Conservation (phyloP, 345 rosid genomes). For the Linum usitatissimum region DNA sequence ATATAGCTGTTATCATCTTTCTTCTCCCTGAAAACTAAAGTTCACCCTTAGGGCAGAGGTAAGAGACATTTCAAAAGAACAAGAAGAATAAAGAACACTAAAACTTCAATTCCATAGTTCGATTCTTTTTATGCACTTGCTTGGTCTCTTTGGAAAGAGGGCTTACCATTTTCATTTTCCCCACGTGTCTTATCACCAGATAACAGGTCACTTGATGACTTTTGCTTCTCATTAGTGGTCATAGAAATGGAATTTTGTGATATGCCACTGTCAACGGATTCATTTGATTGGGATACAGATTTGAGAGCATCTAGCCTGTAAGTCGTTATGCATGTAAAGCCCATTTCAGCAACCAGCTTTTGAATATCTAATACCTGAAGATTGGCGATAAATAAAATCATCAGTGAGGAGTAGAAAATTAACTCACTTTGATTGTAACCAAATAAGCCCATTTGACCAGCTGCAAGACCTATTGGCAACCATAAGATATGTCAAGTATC, state of each 20-base stretch:
- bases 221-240: slow-evolving; percentile 21
- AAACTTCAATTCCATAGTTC: background rate
- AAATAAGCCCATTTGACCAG: background rate
- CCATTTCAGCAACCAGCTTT: slow-evolving; percentile 78
- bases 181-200: slow-evolving; percentile 18
- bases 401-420: too few species aligned
- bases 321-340: slow-evolving; percentile 68
- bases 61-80: background rate
- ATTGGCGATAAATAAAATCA: background rate
- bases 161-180: slow-evolving; percentile 33
- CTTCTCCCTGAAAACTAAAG: slow-evolving; percentile 45
- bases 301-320: slow-evolving; percentile 83
- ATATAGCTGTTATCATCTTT: slow-evolving; percentile 37
- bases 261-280: slow-evolving; percentile 19
- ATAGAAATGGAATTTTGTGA: slow-evolving; percentile 24
- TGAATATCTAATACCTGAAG: slow-evolving; percentile 61
- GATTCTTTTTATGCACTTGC: background rate
- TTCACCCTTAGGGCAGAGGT: slow-evolving; percentile 23
- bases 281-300: slow-evolving; percentile 50
- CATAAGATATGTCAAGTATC: background rate
- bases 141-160: background rate
- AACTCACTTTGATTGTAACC: too few species aligned
- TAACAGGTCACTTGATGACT: slow-evolving; percentile 20
- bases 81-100: background rate
- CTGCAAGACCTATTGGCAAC: background rate